A percentile compares a stretch with the other conserved stretches of the same genome.
phyloP scores from a whole-genome alignment of 1,284 basidiomycete species.

The Cronartium quercuum region DNA sequence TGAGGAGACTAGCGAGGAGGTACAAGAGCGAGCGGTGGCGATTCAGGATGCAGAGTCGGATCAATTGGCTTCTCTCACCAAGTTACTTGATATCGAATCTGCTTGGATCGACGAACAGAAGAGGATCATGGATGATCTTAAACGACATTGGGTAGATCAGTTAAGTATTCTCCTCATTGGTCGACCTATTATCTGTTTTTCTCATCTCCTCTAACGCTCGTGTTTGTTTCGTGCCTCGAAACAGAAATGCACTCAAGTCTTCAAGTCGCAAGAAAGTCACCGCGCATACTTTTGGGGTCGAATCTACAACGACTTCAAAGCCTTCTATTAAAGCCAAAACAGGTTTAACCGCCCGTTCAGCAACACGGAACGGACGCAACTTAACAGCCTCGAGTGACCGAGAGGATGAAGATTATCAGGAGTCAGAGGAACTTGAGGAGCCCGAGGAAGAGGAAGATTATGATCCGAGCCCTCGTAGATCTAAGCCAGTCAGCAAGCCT shows the following conservation, averaged over 20 bases:
- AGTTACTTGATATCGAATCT: slow-evolving; percentile 44
- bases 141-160: slow-evolving; percentile 36
- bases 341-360: background rate
- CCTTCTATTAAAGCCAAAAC: slow-evolving; percentile 25
- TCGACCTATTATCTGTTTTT: background rate
- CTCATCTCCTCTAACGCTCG: background rate
- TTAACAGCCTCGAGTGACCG: background rate
- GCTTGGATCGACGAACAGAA: slow-evolving; percentile 43
- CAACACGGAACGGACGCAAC: background rate
- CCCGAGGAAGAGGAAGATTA: slow-evolving; percentile 5
- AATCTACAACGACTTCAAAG: slow-evolving; percentile 9
- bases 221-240: background rate
- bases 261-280: slow-evolving; percentile 22
- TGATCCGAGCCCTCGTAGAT: slow-evolving; percentile 10
- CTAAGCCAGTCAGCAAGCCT: slow-evolving; percentile 8
- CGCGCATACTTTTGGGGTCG: slow-evolving; percentile 29
- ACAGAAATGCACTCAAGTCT: slow-evolving; percentile 19
- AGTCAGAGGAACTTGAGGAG: slow-evolving; percentile 1
- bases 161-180: slow-evolving; percentile 6
- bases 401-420: slow-evolving; percentile 13
- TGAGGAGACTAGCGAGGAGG: slow-evolving; percentile 44
- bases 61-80: slow-evolving; percentile 43
- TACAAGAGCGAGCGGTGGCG: slow-evolving; percentile 42
- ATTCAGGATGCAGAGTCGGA: slow-evolving; percentile 44
- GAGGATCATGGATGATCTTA: slow-evolving; percentile 44